Conservation (phyloP, 169 alveolate species). For the Plasmodium berghei region DNA sequence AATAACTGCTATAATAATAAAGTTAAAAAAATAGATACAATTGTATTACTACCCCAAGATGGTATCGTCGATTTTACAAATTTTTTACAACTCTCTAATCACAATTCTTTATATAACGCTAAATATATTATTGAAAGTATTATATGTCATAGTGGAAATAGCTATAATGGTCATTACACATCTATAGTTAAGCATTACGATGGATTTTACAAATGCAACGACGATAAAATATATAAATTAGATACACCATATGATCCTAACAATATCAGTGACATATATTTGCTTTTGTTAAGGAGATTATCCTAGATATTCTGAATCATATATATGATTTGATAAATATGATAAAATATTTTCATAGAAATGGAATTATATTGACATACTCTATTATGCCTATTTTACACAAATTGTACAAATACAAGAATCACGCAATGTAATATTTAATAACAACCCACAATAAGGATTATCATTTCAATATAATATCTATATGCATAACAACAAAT, state of each 20-base stretch:
- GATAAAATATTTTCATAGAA: too few relatives aligned
- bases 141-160: conserved; percentile 68
- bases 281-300: conserved; percentile 42
- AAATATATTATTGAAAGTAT: conserved; percentile 72
- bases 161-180: conserved; percentile 73
- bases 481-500: too few relatives aligned
- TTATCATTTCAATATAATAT: too few relatives aligned
- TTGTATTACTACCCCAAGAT: conserved; percentile 52
- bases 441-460: too few relatives aligned
- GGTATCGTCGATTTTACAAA: conserved; percentile 66
- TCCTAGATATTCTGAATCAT: not conserved
- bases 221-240: conserved; percentile 62
- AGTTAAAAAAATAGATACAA: conserved; percentile 68
- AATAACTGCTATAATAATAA: conserved; percentile 65
- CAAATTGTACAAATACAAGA: too few relatives aligned
- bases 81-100: conserved; percentile 47
- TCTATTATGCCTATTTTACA: too few relatives aligned
- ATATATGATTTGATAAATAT: not conserved
- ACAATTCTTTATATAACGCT: conserved; percentile 42
- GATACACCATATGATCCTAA: conserved; percentile 48
- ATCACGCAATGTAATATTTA: too few relatives aligned
- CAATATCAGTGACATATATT: conserved; percentile 61
- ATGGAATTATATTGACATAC: too few relatives aligned
- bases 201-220: conserved; percentile 73
- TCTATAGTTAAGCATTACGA: conserved; percentile 58